These are phyloP conservation scores for Fusarium sp. DNA, from an alignment of 2,329 filamentous ascomycete genomes.

Conservation along the genomic window DNA sequence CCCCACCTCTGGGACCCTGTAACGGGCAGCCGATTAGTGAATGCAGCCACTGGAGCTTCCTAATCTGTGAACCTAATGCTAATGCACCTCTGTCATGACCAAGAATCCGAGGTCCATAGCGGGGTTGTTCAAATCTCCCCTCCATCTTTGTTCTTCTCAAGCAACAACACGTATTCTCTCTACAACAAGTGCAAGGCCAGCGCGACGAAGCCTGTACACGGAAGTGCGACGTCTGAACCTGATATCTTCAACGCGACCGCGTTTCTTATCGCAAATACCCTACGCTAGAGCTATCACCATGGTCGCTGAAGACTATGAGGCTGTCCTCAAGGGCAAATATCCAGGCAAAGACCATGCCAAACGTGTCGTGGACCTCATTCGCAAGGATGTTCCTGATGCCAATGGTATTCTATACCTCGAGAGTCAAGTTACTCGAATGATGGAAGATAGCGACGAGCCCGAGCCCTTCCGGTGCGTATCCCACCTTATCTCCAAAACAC, in stretches of 20 bases:
- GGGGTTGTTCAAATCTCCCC: slow-evolving; percentile 28
- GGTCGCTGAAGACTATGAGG: slow-evolving; percentile 57
- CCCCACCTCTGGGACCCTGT: slow-evolving; percentile 17
- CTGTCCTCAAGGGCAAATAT: slow-evolving; percentile 70
- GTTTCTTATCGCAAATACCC: not conserved
- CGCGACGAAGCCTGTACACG: not conserved
- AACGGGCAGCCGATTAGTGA: slow-evolving; percentile 26
- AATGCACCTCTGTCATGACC: slow-evolving; percentile 23
- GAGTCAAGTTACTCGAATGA: slow-evolving; percentile 79
- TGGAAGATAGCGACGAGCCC: slow-evolving; percentile 89
- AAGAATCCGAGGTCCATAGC: slow-evolving; percentile 26
- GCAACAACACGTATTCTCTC: not conserved
- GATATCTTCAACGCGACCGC: not conserved
- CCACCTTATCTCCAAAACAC: not conserved
- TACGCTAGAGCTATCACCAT: slow-evolving; percentile 37
- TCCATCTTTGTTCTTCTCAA: slow-evolving; percentile 2
- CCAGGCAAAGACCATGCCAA: slow-evolving; percentile 89
- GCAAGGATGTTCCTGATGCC: slow-evolving; percentile 69
- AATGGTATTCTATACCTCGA: slow-evolving; percentile 86
- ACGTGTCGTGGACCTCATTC: slow-evolving; percentile 83
- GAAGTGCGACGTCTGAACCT: not conserved
- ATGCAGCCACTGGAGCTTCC: slow-evolving; percentile 38
- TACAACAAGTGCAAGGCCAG: not conserved
- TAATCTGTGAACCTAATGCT: slow-evolving; percentile 18
- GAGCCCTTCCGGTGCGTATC: slow-evolving; percentile 76